Evolutionary conservation across 179 eudicot species (phyloP).

Genomic region (Silene coronaria): DNA sequence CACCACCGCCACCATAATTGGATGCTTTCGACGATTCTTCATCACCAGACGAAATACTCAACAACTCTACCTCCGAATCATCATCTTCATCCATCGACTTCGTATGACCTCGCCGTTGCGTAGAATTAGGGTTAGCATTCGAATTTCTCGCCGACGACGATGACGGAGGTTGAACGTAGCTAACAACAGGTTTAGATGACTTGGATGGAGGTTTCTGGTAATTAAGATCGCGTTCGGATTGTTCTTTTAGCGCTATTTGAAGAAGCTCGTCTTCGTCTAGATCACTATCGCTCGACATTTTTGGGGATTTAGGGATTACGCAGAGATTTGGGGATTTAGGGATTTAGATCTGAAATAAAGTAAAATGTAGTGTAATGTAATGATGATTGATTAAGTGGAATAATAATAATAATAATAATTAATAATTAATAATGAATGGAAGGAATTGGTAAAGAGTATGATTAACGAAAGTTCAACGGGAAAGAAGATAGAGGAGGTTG

Average conservation of each 20-base stretch:
- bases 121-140: conserved; percentile 19
- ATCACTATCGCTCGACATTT: conserved; percentile 40
- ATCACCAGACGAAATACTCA: conserved; percentile 92
- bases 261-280: conserved; percentile 52
- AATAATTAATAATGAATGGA: not conserved
- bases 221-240: conserved; percentile 41
- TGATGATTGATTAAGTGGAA: not conserved
- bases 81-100: conserved; percentile 67
- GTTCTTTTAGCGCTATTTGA: conserved; percentile 48
- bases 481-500: not conserved
- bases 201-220: conserved; percentile 27
- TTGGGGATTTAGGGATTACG: not conserved
- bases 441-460: not conserved
- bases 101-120: conserved; percentile 22
- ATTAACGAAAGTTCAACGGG: not conserved
- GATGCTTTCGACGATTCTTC: conserved; percentile 58
- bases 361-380: too few relatives aligned
- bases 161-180: conserved; percentile 66
- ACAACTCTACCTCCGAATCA: conserved; percentile 91
- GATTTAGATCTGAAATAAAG: not conserved
- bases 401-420: too few relatives aligned
- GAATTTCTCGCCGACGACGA: conserved; percentile 10
- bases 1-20: conserved; percentile 18
- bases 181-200: conserved; percentile 56
- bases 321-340: not conserved